Base-by-base conservation (phyloP, 768 basidiomycete species). In the Boletus subparvulus region DNA sequence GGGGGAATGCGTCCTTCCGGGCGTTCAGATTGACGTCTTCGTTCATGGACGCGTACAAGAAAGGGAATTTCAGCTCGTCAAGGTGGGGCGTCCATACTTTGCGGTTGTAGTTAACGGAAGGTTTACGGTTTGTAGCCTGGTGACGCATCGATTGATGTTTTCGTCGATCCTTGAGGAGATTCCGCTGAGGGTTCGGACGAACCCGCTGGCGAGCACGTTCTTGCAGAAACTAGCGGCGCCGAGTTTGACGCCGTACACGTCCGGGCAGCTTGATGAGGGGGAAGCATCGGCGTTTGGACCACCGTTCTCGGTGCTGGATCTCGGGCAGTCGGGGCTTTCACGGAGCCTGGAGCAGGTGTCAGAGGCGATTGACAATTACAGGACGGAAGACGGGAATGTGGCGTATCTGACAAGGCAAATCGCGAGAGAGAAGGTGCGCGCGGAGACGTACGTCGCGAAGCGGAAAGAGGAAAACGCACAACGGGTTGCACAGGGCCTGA, bases 371-470 rank as follows among this genome's bases (percentile, higher is more conserved):
- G 92, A 94, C 74, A 82, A 77, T 64, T 92, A 94, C 75, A 85
- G 87, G 65, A 92, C 90, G 52, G 94, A 97, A 73, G 91, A 95
- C 66, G 90, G 92, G 49, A 96, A 96, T 73, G 81, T 94, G 61
- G 93, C 89, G 51, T 97, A 93, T 78, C 76, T 92, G 62, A 80
- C 80, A 44, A 86, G 94, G 52, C 94, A 95, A 70, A 95, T 95
- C 67, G 87, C 87, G 32, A 83, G 94, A 32, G 94, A 97, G 72
- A 87, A 84, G 67, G 74, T 80, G 43, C 84, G 83, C 58, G 91
- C 92, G 48, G 94, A 97, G 54, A 78, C 80, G 51, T 87, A 88
- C 67, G 74, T 94, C 52, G 80, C 83, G 65, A 94, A 94, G 73
- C 85, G 93, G 54, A 91, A 88, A 69, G 94, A 96, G 70, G 94